phyloP scores from a whole-genome alignment of 2,329 filamentous ascomycete species.

The Periconia macrospinosa region DNA sequence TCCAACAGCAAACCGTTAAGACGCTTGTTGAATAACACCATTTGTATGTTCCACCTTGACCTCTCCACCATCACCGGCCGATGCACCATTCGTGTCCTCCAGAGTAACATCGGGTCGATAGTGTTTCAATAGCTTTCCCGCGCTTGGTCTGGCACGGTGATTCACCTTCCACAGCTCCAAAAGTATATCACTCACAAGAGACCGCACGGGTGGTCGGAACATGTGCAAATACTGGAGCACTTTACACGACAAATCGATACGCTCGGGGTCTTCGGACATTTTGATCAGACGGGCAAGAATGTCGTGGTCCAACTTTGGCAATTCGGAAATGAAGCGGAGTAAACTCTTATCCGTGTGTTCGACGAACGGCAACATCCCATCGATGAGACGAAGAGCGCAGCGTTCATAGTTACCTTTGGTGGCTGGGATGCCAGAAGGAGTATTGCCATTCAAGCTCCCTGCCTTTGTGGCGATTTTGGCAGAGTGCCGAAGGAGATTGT shows the following conservation, averaged over 20 bases:
- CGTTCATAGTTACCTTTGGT: slow-evolving; percentile 67
- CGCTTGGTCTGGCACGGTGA: slow-evolving; percentile 50
- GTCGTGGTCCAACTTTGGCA: slow-evolving; percentile 73
- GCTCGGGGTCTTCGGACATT: slow-evolving; percentile 65
- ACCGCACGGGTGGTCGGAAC: slow-evolving; percentile 61
- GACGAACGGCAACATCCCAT: slow-evolving; percentile 88
- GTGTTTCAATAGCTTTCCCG: slow-evolving; percentile 57
- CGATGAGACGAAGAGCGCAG: slow-evolving; percentile 79
- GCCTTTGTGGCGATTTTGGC: slow-evolving; percentile 22
- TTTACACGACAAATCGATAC: slow-evolving; percentile 61
- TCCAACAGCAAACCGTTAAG: not conserved
- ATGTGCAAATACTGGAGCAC: slow-evolving; percentile 55
- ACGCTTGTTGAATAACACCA: not conserved
- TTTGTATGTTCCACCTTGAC: slow-evolving; percentile 25
- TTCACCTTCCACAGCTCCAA: slow-evolving; percentile 59
- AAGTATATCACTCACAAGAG: slow-evolving; percentile 60
- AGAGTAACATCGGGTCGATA: slow-evolving; percentile 57
- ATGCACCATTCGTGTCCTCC: slow-evolving; percentile 7
- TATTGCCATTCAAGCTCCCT: slow-evolving; percentile 50
- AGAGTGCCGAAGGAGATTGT: slow-evolving; percentile 60
- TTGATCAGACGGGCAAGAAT: slow-evolving; percentile 73
- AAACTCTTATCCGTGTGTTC: slow-evolving; percentile 87
- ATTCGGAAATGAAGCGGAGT: slow-evolving; percentile 87
- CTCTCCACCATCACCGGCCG: slow-evolving; percentile 1
- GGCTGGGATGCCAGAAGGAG: slow-evolving; percentile 23